phyloP scores from a whole-genome alignment of 2,329 filamentous ascomycete species.

The Fusarium anthophilum region DNA sequence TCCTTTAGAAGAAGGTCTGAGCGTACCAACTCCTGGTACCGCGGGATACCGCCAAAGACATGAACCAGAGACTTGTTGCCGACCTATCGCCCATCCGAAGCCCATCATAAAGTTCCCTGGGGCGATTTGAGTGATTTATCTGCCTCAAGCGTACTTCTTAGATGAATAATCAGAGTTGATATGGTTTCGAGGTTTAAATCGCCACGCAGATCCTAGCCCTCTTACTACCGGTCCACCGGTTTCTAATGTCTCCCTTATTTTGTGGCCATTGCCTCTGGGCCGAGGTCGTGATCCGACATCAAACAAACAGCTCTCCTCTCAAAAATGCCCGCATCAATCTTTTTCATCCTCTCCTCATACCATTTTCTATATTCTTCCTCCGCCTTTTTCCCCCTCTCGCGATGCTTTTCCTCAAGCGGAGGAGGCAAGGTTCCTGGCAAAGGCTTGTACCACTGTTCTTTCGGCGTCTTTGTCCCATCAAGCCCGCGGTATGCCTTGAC shows the following conservation, averaged over 20 bases:
- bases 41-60: background rate
- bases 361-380: background rate
- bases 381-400: background rate
- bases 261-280: background rate
- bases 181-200: background rate
- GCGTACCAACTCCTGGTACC: background rate
- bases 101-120: background rate
- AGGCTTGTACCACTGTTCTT: constrained; percentile 4
- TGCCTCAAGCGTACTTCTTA: background rate
- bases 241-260: background rate
- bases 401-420: background rate
- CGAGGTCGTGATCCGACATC: constrained; percentile 3
- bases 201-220: rapidly evolving
- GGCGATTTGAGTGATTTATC: rapidly evolving
- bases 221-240: background rate
- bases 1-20: background rate
- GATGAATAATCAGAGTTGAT: background rate
- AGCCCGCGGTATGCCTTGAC: constrained; percentile 14
- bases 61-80: background rate
- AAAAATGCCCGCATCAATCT: background rate
- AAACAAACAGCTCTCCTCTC: background rate
- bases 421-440: background rate
- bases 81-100: background rate
- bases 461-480: constrained; percentile 45
- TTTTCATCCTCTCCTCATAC: background rate